Evolutionary conservation across 768 basidiomycete species (phyloP), one percentile per base, ranked within the genome.

Genomic region (Tulasnella sp.): DNA sequence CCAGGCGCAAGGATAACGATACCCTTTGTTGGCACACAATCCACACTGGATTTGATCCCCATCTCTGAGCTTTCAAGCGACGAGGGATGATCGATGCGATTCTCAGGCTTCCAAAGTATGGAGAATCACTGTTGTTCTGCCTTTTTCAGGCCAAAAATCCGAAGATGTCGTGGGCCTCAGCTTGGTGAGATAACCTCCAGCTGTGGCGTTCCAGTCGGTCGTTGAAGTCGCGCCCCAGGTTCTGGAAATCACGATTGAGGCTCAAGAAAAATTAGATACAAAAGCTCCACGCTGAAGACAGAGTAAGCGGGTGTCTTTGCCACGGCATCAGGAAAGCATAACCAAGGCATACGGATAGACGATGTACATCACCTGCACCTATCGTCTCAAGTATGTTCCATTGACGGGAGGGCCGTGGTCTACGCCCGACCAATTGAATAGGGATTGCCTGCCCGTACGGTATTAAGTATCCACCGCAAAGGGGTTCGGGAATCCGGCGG

Each of bases 161-260:
- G 31, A 69, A 69, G 64, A 69, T 8, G 64, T 7, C 18, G 28
- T 34, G 34, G 2, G 31, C 28, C 64, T 31, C 18, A 69, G 12
- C 64, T 31, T 69, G 28, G 64, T 69, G 64, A 69, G 64, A 14
- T 69, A 69, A 14, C 64, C 31, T 69, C 64, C 64, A 37, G 64
- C 31, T 34, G 31, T 16, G 64, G 31, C 64, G 34, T 69, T 37
- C 64, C 64, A 69, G 34, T 37, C 37, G 31, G 64, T 69, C 34
- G 64, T 69, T 20, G 64, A 69, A 31, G 64, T 37, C 16, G 31
- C 28, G 12, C 14, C 31, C 64, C 64, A 69, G 34, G 64, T 69
- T 34, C 64, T 37, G 28, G 34, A 34, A 31, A 69, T 8, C 2
- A 34, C 11, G 34, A 5, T 9, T 69, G 24, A 54, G 54, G 34